These are phyloP conservation scores for Botrytis galanthina DNA, from an alignment of 2,329 filamentous ascomycete species.

Conservation along the genomic window DNA sequence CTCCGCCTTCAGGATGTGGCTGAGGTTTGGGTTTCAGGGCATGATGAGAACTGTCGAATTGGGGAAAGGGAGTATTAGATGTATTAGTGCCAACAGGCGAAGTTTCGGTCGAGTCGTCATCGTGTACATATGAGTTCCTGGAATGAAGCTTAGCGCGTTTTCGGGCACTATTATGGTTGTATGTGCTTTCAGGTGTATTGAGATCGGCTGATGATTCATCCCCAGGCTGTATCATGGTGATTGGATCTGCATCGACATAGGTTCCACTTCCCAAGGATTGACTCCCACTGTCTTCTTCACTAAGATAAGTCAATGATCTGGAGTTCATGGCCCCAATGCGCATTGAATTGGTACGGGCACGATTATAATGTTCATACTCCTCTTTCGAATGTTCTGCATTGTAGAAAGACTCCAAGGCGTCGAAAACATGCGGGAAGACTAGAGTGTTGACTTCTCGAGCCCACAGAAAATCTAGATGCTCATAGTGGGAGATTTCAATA, in stretches of 20 bases:
- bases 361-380: slow-evolving; percentile 56
- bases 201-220: slow-evolving; percentile 16
- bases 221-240: neutral
- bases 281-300: slow-evolving; percentile 29
- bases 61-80: neutral
- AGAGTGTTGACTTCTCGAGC: slow-evolving; percentile 77
- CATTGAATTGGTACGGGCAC: slow-evolving; percentile 33
- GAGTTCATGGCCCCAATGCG: slow-evolving; percentile 24
- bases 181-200: neutral
- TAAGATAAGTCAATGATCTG: slow-evolving; percentile 24
- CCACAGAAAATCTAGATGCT: slow-evolving; percentile 97
- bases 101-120: slow-evolving; percentile 30
- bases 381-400: slow-evolving; percentile 56
- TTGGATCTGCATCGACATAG: slow-evolving; percentile 17
- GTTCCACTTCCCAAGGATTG: slow-evolving; percentile 23
- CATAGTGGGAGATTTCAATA: slow-evolving; percentile 85
- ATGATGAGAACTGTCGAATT: neutral
- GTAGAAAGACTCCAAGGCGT: slow-evolving; percentile 74
- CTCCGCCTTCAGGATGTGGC: no score
- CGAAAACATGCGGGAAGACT: slow-evolving; percentile 85
- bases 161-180: slow-evolving; percentile 16
- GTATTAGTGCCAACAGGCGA: neutral
- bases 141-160: slow-evolving; percentile 9
- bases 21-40: slow-evolving; percentile 3
- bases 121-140: slow-evolving; percentile 11